Conservation (phyloP, 2,329 filamentous ascomycete genomes). For the Penicillium expansum region DNA sequence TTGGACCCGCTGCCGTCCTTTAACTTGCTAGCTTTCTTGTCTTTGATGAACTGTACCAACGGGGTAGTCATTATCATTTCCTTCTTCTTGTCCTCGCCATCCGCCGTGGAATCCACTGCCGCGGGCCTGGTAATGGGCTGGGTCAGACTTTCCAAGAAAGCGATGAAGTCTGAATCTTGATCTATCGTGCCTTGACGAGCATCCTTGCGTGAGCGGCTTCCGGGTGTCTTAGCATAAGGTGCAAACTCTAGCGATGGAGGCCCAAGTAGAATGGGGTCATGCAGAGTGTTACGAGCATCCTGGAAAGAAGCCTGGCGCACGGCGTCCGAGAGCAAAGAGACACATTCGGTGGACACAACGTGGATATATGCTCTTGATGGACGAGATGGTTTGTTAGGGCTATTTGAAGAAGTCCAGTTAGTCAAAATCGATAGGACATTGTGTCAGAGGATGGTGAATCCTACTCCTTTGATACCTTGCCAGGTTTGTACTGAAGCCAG, state of each 20-base stretch:
- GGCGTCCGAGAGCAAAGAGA: slow-evolving; percentile 65
- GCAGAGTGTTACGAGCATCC: slow-evolving; percentile 75
- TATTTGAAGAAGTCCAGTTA: slow-evolving; percentile 33
- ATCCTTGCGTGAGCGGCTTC: slow-evolving; percentile 71
- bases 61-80: slow-evolving; percentile 78
- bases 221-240: slow-evolving; percentile 78
- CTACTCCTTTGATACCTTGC: slow-evolving; percentile 83
- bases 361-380: slow-evolving; percentile 81
- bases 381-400: slow-evolving; percentile 78
- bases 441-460: background rate
- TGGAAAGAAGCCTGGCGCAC: slow-evolving; percentile 71
- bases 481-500: slow-evolving; percentile 70
- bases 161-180: slow-evolving; percentile 92
- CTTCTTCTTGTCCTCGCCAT: slow-evolving; percentile 52
- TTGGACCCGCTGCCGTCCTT: slow-evolving; percentile 57
- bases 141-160: slow-evolving; percentile 82
- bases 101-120: slow-evolving; percentile 47
- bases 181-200: slow-evolving; percentile 91
- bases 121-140: slow-evolving; percentile 63
- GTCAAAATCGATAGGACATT: background rate
- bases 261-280: slow-evolving; percentile 69
- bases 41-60: slow-evolving; percentile 81
- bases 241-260: slow-evolving; percentile 79
- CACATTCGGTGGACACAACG: slow-evolving; percentile 67
- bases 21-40: slow-evolving; percentile 80